Evolutionary conservation across 768 basidiomycete genomes (phyloP), one percentile per base, ranked within the genome.

Genomic region (Stropharia rugosoannulata): DNA sequence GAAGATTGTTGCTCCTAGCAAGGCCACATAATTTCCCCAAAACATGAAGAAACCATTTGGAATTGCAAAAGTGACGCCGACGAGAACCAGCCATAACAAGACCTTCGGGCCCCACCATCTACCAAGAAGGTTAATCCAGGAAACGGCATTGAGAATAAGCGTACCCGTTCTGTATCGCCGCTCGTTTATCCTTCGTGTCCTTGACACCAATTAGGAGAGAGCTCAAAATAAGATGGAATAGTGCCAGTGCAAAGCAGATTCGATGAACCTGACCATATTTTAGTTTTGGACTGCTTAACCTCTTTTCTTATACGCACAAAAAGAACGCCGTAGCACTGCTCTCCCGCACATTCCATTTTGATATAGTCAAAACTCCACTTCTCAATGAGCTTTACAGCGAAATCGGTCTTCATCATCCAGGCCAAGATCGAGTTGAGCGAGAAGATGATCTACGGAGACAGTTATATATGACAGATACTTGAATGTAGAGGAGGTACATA

Each of bases 71-170:
- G 91, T 88, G 19, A 89, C 71, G 59, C 80, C 80, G 45, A 94
- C 76, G 55, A 99, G 82, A 58, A 93, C 64, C 36, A 97, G 68
- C 93, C 95, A 99, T 8, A 90, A 76, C 8, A 97, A 79, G 49
- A 92, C 86, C 68, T 99, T 99, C 2, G 95, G 96, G 19, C 97
- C 97, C 97, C 97, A 99, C 95, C 95, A 99, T 27, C 95, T 96
- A 62, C 5, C 9, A 44, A 37, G 13, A 6, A 36, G 22, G 12
- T 56, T 50, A 41, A 50, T 59, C 47, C 58, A 41, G 53, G 12
- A 54, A 37, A 51, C 7, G 40, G 41, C 25, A 9, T 49, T 37
- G 29, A 54, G 6, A n/a, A 45, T 47, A 12, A 16, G 47, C 79
- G 61, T 69, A 95, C 92, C 96, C 97, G 71, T 99, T 99, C 77